Conservation (phyloP, 768 basidiomycete species). For the Galerina marginata region DNA sequence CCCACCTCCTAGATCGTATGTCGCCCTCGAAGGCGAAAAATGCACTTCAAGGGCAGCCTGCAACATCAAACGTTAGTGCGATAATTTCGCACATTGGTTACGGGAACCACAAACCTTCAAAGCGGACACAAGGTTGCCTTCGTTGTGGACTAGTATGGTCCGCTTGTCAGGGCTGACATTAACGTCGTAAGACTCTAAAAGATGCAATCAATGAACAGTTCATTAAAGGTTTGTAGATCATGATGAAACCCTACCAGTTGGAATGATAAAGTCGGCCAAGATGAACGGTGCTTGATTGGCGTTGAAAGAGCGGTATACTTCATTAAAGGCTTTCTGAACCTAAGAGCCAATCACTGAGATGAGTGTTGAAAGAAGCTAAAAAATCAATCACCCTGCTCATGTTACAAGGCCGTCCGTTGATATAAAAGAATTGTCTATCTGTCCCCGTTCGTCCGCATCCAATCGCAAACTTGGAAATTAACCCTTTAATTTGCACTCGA, state of each 20-base stretch:
- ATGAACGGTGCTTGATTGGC: conserved; percentile 78
- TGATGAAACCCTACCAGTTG: conserved; percentile 60
- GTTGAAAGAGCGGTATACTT: conserved; percentile 86
- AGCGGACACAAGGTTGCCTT: conserved; percentile 75
- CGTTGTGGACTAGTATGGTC: conserved; percentile 91
- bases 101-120: conserved; percentile 63
- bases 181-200: conserved; percentile 80
- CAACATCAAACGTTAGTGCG: not conserved
- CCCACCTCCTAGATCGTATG: conserved; percentile 56
- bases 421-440: conserved; percentile 91
- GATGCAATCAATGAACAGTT: not conserved
- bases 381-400: conserved; percentile 64
- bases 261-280: conserved; percentile 82
- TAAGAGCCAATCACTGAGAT: conserved; percentile 29
- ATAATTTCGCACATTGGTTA: not conserved
- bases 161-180: conserved; percentile 97
- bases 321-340: conserved; percentile 91
- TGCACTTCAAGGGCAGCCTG: conserved; percentile 70
- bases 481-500: conserved; percentile 67
- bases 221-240: not conserved
- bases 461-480: conserved; percentile 82
- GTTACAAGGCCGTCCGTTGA: conserved; percentile 91
- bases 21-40: conserved; percentile 76
- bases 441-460: conserved; percentile 78
- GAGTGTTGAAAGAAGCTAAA: not conserved